Conservation (phyloP, 2,329 filamentous ascomycete genomes). For the Cytospora piceae region DNA sequence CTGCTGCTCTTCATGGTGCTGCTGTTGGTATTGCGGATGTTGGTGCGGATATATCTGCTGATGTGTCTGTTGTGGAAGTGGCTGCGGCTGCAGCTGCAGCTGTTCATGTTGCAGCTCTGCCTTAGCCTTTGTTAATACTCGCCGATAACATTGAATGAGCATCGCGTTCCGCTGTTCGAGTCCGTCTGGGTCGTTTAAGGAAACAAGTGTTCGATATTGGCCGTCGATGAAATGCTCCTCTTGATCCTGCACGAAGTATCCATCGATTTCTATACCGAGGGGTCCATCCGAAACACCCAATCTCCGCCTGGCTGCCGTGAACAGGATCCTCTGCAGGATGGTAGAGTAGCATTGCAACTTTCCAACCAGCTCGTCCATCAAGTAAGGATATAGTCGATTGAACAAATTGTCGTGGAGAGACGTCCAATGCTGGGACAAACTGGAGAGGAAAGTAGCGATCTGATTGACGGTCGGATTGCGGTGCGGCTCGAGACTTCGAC, state of each 20-base stretch:
- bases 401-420: constrained; percentile 35
- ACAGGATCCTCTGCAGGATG: constrained; percentile 38
- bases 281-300: constrained; percentile 34
- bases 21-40: background rate
- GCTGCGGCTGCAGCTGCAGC: too few relatives aligned
- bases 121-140: constrained; percentile 7
- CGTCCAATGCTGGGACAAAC: constrained; percentile 48
- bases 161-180: constrained; percentile 30
- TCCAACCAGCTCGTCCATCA: constrained; percentile 41
- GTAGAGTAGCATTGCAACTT: constrained; percentile 38
- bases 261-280: constrained; percentile 31
- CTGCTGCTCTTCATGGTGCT: constrained; percentile 1
- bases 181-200: constrained; percentile 10
- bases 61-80: background rate
- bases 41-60: constrained; percentile 4
- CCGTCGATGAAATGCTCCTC: constrained; percentile 24
- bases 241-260: constrained; percentile 35
- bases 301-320: constrained; percentile 36
- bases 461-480: constrained; percentile 35
- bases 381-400: constrained; percentile 37
- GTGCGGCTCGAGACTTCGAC: constrained; percentile 16
- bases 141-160: constrained; percentile 30
- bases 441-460: constrained; percentile 50
- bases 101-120: background rate
- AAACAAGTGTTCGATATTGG: background rate